These are phyloP conservation scores for Corylus americana DNA, from an alignment of 306 rosid species.

Conservation along the genomic window DNA sequence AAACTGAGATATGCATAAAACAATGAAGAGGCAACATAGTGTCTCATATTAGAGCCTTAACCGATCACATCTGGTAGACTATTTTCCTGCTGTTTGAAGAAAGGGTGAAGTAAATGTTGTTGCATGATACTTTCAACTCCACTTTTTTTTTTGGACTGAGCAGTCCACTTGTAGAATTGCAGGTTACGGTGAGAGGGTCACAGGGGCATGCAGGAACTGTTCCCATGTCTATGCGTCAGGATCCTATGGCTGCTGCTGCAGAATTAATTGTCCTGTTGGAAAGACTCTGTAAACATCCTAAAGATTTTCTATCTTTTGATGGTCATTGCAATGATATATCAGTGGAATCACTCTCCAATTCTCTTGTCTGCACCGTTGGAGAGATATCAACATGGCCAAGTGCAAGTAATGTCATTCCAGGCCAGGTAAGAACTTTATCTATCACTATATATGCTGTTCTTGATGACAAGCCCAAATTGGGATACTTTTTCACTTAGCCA, in stretches of 20 bases:
- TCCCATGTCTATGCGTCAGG: conserved; percentile 95
- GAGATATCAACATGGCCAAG: conserved; percentile 99
- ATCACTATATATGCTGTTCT: conserved; percentile 13
- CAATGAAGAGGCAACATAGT: no score
- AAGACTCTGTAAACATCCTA: conserved; percentile 80
- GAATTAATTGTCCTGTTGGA: conserved; percentile 75
- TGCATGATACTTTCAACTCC: background rate
- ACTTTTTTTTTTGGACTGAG: background rate
- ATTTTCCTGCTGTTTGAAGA: background rate
- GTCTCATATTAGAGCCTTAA: background rate
- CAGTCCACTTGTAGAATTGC: conserved; percentile 21
- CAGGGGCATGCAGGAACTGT: conserved; percentile 98
- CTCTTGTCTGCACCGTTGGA: conserved; percentile 96
- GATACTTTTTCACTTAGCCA: conserved; percentile 11
- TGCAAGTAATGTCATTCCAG: conserved; percentile 98
- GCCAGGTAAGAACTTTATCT: conserved; percentile 77
- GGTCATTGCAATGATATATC: conserved; percentile 62
- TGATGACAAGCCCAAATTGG: conserved; percentile 21
- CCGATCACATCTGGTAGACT: background rate
- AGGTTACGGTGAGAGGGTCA: conserved; percentile 89
- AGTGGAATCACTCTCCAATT: conserved; percentile 69
- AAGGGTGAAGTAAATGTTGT: background rate
- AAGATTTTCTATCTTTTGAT: conserved; percentile 65
- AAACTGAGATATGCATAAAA: no score
- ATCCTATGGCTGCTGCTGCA: conserved; percentile 87